Conservation (phyloP, 192 early-diverging fungal species). For the Irineochytrium annulatum region DNA sequence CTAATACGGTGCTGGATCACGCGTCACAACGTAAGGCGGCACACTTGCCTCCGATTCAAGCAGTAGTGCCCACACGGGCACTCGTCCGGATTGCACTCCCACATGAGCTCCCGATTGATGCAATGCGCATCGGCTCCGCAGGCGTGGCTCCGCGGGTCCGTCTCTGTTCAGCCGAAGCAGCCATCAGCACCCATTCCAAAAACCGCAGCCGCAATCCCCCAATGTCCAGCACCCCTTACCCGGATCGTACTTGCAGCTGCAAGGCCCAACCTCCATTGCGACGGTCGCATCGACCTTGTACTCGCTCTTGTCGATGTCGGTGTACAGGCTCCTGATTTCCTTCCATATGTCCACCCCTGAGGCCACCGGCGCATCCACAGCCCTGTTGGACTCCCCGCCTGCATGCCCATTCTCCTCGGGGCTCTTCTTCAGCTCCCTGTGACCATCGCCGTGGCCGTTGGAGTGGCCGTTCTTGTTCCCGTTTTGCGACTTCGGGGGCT, state of each 20-base stretch:
- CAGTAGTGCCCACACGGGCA: constrained; percentile 88
- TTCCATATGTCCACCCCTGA: too few species aligned
- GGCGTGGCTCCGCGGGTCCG: constrained; percentile 34
- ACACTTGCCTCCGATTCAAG: constrained; percentile 70
- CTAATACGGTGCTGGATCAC: background rate
- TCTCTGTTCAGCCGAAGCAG: too few species aligned
- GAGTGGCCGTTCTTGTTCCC: too few species aligned
- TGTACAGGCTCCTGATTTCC: constrained; percentile 58
- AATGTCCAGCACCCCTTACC: constrained; percentile 29
- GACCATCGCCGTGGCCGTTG: too few species aligned
- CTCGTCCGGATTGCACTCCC: constrained; percentile 85
- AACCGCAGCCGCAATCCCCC: background rate
- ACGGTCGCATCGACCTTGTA: constrained; percentile 68
- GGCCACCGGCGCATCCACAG: too few species aligned
- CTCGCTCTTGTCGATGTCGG: constrained; percentile 64
- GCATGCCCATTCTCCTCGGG: too few species aligned
- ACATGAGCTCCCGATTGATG: constrained; percentile 84
- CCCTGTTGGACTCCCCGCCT: too few species aligned
- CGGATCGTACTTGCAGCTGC: constrained; percentile 72
- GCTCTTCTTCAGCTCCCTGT: too few species aligned
- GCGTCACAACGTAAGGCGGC: background rate
- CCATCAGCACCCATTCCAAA: background rate
- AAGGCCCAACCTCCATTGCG: constrained; percentile 68
- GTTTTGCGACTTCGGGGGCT: too few species aligned
- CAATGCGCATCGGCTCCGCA: constrained; percentile 88